phyloP scores from a whole-genome alignment of 108 stramenopile genomes.

The Skeletonema costatum region DNA sequence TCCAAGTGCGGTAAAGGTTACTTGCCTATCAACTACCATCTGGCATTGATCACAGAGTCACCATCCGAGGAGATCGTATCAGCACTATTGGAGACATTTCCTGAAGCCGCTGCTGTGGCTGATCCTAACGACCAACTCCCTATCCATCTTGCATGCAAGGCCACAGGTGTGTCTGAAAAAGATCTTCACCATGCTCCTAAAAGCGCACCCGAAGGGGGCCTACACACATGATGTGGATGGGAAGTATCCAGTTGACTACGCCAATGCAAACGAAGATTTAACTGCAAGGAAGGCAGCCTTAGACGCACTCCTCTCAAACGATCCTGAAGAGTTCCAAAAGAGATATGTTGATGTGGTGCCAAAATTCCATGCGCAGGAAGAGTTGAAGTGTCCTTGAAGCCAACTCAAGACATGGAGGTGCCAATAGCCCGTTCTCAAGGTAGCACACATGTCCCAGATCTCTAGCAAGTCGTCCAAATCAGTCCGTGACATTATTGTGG shows the following conservation, averaged over 20 bases:
- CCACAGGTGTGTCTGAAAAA: conserved; percentile 2
- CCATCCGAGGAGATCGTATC: conserved; percentile 1
- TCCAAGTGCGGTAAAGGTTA: background rate
- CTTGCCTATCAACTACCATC: conserved; percentile 13
- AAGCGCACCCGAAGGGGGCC: conserved; percentile 29
- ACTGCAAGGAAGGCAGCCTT: conserved; percentile 20
- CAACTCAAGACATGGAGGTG: background rate
- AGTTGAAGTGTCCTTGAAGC: no score
- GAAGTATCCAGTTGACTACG: conserved; percentile 14
- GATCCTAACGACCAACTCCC: conserved; percentile 18
- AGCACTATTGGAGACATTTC: conserved; percentile 21
- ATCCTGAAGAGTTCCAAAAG: conserved; percentile 5
- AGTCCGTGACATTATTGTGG: background rate
- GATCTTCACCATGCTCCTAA: conserved; percentile 22
- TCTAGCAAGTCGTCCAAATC: background rate
- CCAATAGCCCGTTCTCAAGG: background rate
- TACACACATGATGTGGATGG: conserved; percentile 13
- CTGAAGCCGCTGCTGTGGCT: conserved; percentile 3
- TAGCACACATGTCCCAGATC: background rate
- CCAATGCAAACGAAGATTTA: conserved; percentile 2
- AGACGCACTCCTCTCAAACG: conserved; percentile 12
- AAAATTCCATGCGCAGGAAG: no score
- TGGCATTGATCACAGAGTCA: background rate
- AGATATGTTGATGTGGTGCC: no score
- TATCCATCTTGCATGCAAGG: conserved; percentile 24